phyloP scores from a whole-genome alignment of 2,329 filamentous ascomycete species.

The Aureobasidium sp. region DNA sequence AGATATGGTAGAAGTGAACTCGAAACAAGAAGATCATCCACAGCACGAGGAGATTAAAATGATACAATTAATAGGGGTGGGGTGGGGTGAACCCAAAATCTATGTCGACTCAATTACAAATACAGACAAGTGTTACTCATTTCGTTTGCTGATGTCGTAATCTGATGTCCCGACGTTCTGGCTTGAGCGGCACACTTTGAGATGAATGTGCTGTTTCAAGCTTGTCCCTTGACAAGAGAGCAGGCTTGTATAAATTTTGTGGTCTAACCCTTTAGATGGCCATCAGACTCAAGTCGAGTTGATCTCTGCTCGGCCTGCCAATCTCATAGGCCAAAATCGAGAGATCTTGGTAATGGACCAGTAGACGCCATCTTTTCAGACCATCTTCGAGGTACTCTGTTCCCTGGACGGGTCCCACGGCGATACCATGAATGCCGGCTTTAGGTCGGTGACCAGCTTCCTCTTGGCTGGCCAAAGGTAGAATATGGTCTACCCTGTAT shows the following conservation, averaged over 20 bases:
- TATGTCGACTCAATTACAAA: background rate
- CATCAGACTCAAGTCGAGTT: background rate
- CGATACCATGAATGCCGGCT: slow-evolving; percentile 58
- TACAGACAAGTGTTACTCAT: background rate
- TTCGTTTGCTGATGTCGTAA: background rate
- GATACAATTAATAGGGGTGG: background rate
- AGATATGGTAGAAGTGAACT: background rate
- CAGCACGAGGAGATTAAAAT: background rate
- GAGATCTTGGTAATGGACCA: slow-evolving; percentile 65
- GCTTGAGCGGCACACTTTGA: background rate
- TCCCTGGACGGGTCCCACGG: slow-evolving; percentile 55
- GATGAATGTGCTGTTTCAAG: background rate
- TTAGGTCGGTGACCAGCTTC: slow-evolving; percentile 34
- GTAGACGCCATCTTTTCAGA: slow-evolving; percentile 53
- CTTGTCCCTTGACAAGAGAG: background rate
- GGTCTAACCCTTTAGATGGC: background rate
- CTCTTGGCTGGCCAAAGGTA: slow-evolving; percentile 51
- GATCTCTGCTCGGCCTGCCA: slow-evolving; percentile 20
- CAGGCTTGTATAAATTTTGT: background rate
- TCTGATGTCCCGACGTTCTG: background rate
- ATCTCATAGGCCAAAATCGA: slow-evolving; percentile 64
- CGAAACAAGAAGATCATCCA: background rate
- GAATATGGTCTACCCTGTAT: slow-evolving; percentile 48
- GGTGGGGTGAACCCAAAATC: background rate
- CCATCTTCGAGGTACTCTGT: slow-evolving; percentile 23